Evolutionary conservation across 345 rosid genomes (phyloP), one percentile per base, ranked within the genome.

Genomic region (Corchorus capsularis): DNA sequence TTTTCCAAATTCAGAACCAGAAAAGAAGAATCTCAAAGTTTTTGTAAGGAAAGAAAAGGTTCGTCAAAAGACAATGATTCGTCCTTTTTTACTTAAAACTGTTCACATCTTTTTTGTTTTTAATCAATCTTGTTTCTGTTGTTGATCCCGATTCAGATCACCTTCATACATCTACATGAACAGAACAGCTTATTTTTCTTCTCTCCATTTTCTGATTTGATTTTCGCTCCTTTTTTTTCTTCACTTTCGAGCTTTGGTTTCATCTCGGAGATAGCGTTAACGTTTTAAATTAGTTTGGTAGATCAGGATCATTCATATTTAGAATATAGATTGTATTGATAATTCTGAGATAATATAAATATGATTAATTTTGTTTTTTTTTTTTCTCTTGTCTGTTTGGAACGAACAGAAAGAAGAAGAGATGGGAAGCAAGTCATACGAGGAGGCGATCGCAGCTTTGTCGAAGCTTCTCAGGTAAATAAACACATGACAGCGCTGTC

Each of bases 391-490:
- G 71, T 34, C 27, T 27, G 27, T 27, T 27, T 1, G 59, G 17
- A 39, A 46, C 5, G 50, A 9, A 39, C 80, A 82, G 84, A 77
- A 55, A 77, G 85, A 69, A 34, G 61, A 86, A 74, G 88, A 89
- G 69, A 94, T 94, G 98, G 93, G 82, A 0, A 81, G 74, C 39
- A 87, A 87, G 5, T 79, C 85, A 59, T 96, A 88, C 90, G 88
- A 94, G 79, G 85, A 85, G 8, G 99, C 97, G 83, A 85, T 94
- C 69, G 92, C 87, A 37, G 94, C 81, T 80, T 89, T 96, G 41
- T 80, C 86, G 53, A 87, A 91, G 86, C 94, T 96, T 75, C 90
- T 96, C 86, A 88, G 96, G 98, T 94, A 86, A 47, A 27, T 27
- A 27, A 27, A 27, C 27, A 27, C 27, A 6, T 47, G 13, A 16